Percentiles rank a stretch among this genome's conserved stretches.
Conservation (phyloP, 2,329 filamentous ascomycete species). For the Fusarium drepaniforme region DNA sequence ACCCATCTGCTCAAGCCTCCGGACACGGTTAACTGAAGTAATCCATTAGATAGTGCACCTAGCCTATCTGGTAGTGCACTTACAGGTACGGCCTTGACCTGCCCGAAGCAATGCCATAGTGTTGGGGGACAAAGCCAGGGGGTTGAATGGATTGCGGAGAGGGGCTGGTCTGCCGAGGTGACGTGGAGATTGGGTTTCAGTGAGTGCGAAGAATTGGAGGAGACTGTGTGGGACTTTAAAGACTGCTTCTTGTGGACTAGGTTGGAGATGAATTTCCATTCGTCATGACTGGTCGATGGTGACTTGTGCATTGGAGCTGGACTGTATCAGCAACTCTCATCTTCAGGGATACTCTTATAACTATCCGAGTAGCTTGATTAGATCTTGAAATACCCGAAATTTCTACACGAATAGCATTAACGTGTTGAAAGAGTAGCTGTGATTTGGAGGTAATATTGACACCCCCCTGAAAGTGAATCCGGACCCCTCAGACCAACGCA, state of each 20-base stretch:
- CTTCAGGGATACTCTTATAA: background rate
- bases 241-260: background rate
- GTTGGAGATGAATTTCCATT: background rate
- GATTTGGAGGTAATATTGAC: background rate
- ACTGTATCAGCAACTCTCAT: background rate
- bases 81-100: background rate
- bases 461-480: background rate
- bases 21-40: background rate
- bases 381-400: too few relatives aligned
- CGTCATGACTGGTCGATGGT: background rate
- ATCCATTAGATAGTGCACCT: background rate
- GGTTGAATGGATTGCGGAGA: background rate
- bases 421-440: too few relatives aligned
- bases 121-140: background rate
- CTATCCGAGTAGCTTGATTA: background rate
- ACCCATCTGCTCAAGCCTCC: background rate
- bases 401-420: too few relatives aligned
- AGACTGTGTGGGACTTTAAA: background rate
- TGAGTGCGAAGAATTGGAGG: background rate
- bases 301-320: background rate
- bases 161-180: background rate
- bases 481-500: background rate
- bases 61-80: background rate
- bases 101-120: background rate
- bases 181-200: background rate